These are phyloP conservation scores for Fusarium domesticum DNA, from an alignment of 2,329 filamentous ascomycete genomes.

Conservation along the genomic window DNA sequence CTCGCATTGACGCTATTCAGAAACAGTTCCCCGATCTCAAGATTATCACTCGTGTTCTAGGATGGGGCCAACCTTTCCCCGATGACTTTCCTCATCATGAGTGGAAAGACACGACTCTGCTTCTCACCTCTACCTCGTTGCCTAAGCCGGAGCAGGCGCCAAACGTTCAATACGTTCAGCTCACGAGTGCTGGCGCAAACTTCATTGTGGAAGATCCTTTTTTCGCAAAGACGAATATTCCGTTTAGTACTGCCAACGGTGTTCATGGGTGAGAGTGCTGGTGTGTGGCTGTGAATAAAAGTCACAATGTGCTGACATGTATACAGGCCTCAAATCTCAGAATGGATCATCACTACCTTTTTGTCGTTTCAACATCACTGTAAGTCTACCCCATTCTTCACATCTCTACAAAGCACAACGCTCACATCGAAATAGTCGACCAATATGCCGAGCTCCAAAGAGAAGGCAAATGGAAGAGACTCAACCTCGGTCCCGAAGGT, in stretches of 20 bases:
- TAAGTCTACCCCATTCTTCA: constrained; percentile 28
- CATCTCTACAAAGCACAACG: background rate
- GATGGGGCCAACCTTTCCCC: constrained; percentile 29
- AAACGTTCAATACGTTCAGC: constrained; percentile 51
- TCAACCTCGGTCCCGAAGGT: constrained; percentile 15
- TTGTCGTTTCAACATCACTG: constrained; percentile 47
- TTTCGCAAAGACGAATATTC: constrained; percentile 48
- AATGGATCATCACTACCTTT: constrained; percentile 55
- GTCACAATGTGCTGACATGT: accelerated
- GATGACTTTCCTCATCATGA: constrained; percentile 34
- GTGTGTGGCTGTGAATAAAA: too few relatives aligned
- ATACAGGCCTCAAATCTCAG: constrained; percentile 52
- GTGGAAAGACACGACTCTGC: constrained; percentile 49
- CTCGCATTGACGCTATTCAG: constrained; percentile 37
- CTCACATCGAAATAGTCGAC: constrained; percentile 36
- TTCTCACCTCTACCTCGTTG: constrained; percentile 43
- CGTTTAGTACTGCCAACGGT: constrained; percentile 55
- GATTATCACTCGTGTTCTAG: constrained; percentile 32
- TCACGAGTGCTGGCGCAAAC: constrained; percentile 54
- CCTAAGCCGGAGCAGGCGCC: constrained; percentile 44
- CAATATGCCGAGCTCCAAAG: constrained; percentile 45
- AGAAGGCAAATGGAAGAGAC: constrained; percentile 43
- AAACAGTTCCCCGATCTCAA: constrained; percentile 44
- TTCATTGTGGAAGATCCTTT: constrained; percentile 45
- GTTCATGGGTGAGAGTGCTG: constrained; percentile 53